phyloP scores from a whole-genome alignment of 257 asterid species.

The Rauvolfia tetraphylla region DNA sequence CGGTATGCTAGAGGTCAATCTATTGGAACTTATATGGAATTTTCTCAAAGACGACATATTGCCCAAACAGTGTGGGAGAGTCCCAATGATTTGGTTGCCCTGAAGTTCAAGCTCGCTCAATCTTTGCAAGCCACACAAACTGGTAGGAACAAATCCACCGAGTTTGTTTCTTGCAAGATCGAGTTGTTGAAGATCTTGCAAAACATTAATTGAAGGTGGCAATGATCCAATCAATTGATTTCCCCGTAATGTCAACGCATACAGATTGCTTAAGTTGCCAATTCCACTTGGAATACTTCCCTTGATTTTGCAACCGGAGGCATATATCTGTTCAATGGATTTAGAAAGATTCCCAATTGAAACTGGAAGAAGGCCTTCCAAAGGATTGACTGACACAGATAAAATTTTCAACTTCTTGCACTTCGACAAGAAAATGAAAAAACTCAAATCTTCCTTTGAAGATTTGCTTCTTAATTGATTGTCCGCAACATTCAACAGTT shows the following conservation, averaged over 20 bases:
- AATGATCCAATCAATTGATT: no score
- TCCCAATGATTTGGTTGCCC: neutral
- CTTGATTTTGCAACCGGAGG: no score
- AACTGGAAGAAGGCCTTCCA: neutral
- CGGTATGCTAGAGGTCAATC: no score
- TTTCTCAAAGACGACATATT: neutral
- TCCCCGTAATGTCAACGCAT: no score
- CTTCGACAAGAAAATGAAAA: conserved; percentile 16
- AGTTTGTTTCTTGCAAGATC: neutral
- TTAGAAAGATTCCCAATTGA: no score
- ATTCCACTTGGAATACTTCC: no score
- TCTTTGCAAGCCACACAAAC: neutral
- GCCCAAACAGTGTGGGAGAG: neutral
- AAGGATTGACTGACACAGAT: neutral
- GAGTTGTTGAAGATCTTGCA: neutral
- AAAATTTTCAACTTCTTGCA: neutral
- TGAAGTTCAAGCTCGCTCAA: conserved; percentile 10
- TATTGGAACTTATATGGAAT: no score
- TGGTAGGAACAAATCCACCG: neutral
- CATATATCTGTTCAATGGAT: no score
- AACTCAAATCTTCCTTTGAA: neutral
- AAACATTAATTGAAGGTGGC: neutral
- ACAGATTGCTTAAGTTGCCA: no score
- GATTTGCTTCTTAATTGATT: conserved; percentile 14
- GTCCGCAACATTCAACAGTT: neutral